phyloP scores from a whole-genome alignment of 768 basidiomycete species.

The Psilocybe tampanensis region DNA sequence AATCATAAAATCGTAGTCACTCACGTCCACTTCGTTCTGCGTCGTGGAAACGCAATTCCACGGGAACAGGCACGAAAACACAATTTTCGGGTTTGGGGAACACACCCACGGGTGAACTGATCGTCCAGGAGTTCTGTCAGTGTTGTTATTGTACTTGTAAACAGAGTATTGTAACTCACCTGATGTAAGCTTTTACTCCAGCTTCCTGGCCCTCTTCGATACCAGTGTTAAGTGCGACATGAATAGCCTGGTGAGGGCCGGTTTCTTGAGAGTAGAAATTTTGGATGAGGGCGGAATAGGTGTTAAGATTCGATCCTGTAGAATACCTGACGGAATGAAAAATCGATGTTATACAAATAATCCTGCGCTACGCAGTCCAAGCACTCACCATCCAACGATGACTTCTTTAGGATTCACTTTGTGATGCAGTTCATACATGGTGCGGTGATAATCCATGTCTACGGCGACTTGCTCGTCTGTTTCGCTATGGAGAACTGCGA shows the following conservation, averaged over 20 bases:
- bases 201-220: conserved; percentile 61
- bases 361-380: neutral
- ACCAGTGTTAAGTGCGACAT: conserved; percentile 89
- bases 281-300: conserved; percentile 95
- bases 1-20: conserved; percentile 31
- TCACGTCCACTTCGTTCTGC: conserved; percentile 85
- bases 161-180: conserved; percentile 48
- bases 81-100: conserved; percentile 92
- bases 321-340: conserved; percentile 69
- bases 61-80: conserved; percentile 92
- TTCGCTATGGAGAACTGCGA: conserved; percentile 92
- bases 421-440: conserved; percentile 89
- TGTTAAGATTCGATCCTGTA: conserved; percentile 88
- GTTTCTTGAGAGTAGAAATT: conserved; percentile 97
- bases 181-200: conserved; percentile 86
- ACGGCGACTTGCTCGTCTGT: conserved; percentile 92
- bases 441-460: conserved; percentile 94
- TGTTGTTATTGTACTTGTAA: conserved; percentile 11
- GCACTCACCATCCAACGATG: conserved; percentile 90
- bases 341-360: conserved; percentile 1
- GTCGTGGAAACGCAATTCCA: conserved; percentile 79
- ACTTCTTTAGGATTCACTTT: conserved; percentile 84
- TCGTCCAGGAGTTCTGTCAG: conserved; percentile 14
- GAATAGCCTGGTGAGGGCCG: conserved; percentile 84
- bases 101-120: conserved; percentile 85